A percentile compares a stretch with the other conserved stretches of the same genome.
phyloP scores from a whole-genome alignment of 495 filamentous ascomycete species.

The Aspergillus avenaceus region DNA sequence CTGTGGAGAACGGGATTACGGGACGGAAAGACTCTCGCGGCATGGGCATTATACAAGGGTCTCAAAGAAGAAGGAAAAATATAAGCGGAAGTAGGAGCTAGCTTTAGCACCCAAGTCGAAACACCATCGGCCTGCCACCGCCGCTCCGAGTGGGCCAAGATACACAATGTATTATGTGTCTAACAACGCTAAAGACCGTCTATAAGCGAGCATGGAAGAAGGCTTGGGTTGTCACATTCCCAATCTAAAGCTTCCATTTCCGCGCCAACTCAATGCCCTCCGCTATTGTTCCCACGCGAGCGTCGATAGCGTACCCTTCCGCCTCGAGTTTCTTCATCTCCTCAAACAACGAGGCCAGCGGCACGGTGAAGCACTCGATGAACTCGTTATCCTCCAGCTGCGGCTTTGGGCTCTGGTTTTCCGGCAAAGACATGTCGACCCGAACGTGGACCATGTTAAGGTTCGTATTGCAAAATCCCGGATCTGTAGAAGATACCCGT shows the following conservation, averaged over 20 bases:
- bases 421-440: conserved; percentile 67
- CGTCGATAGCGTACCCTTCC: conserved; percentile 81
- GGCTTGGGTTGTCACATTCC: neutral
- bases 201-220: neutral
- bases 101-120: too few relatives aligned
- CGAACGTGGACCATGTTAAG: conserved; percentile 77
- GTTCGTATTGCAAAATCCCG: conserved; percentile 87
- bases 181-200: neutral
- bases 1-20: conserved; percentile 72
- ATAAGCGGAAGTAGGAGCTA: conserved; percentile 15
- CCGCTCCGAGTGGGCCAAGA: neutral
- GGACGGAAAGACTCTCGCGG: conserved; percentile 77
- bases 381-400: conserved; percentile 86
- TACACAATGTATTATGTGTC: neutral
- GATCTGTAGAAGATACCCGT: conserved; percentile 33
- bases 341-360: conserved; percentile 59
- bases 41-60: conserved; percentile 72
- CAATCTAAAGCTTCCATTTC: conserved; percentile 45
- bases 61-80: conserved; percentile 63
- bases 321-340: conserved; percentile 66
- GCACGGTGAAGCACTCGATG: conserved; percentile 78
- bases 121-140: neutral
- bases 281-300: conserved; percentile 76
- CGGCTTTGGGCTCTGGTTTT: conserved; percentile 66
- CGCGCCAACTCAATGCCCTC: conserved; percentile 82